phyloP scores from a whole-genome alignment of 2,329 filamentous ascomycete genomes.

The Colletotrichum sp. region DNA sequence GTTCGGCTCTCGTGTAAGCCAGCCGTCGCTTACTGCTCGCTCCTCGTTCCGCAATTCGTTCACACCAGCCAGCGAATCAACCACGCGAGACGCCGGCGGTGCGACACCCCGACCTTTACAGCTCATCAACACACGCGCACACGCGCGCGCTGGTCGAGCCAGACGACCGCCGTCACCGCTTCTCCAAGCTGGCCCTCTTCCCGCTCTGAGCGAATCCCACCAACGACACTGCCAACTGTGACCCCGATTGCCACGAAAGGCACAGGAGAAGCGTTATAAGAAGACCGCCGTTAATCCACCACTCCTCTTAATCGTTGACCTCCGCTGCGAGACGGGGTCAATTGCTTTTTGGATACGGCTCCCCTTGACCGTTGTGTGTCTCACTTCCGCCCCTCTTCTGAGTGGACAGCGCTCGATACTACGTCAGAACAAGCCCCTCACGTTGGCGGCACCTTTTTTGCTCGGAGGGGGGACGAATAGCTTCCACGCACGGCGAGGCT shows the following conservation, averaged over 20 bases:
- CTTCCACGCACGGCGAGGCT: background rate
- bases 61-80: background rate
- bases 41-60: background rate
- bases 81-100: background rate
- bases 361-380: background rate
- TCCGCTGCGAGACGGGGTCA: background rate
- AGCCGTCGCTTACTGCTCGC: background rate
- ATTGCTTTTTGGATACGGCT: background rate
- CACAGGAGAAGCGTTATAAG: background rate
- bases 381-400: background rate
- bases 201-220: background rate
- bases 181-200: background rate
- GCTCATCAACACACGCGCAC: background rate
- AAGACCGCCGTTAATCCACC: background rate
- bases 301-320: background rate
- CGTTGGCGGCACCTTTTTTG: background rate
- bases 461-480: background rate
- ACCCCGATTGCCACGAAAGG: background rate
- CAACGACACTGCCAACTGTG: background rate
- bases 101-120: background rate
- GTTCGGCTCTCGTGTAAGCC: background rate
- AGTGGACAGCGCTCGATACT: slow-evolving; percentile 3
- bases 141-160: background rate
- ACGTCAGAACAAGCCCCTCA: slow-evolving; percentile 18
- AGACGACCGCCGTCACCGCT: slow-evolving; percentile 1